Evolutionary conservation across 1,284 basidiomycete species (phyloP).

Genomic region (Pascua sp.): DNA sequence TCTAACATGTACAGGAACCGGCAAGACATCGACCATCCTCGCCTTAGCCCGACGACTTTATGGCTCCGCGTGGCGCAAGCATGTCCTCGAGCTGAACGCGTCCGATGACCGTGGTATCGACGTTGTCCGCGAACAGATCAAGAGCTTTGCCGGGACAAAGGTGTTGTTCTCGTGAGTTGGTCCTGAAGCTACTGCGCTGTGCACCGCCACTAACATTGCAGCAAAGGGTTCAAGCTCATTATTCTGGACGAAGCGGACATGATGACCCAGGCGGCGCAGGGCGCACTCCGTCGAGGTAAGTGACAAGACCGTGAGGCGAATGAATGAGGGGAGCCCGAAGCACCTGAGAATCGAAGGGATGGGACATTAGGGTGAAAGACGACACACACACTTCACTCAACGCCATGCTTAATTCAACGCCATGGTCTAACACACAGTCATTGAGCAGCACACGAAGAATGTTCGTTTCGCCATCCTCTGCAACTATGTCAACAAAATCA

Average conservation of each 20-base stretch:
- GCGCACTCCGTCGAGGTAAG: conserved; percentile 77
- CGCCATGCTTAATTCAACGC: no score
- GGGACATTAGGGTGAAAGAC: no score
- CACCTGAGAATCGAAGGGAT: no score
- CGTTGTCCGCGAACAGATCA: conserved; percentile 97
- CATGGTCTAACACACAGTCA: conserved; percentile 56
- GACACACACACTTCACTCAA: no score
- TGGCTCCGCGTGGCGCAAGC: conserved; percentile 58
- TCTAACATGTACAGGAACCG: conserved; percentile 65
- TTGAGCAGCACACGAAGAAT: conserved; percentile 98
- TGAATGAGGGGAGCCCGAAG: no score
- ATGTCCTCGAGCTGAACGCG: conserved; percentile 97
- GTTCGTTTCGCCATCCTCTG: conserved; percentile 99
- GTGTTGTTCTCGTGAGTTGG: conserved; percentile 61
- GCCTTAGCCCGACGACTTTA: conserved; percentile 91
- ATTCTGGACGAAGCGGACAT: conserved; percentile 98
- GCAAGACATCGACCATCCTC: conserved; percentile 95
- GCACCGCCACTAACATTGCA: conserved; percentile 24
- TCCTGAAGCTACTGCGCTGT: not conserved
- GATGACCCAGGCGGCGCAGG: conserved; percentile 98
- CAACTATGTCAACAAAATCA: conserved; percentile 99
- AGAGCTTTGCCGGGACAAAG: conserved; percentile 94
- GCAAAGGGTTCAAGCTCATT: conserved; percentile 95
- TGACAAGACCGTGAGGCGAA: not conserved
- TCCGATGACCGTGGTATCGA: conserved; percentile 97